Evolutionary conservation across 2,329 filamentous ascomycete species (phyloP), one percentile per base, ranked within the genome.

Genomic region (Tolypocladium ovalisporum): DNA sequence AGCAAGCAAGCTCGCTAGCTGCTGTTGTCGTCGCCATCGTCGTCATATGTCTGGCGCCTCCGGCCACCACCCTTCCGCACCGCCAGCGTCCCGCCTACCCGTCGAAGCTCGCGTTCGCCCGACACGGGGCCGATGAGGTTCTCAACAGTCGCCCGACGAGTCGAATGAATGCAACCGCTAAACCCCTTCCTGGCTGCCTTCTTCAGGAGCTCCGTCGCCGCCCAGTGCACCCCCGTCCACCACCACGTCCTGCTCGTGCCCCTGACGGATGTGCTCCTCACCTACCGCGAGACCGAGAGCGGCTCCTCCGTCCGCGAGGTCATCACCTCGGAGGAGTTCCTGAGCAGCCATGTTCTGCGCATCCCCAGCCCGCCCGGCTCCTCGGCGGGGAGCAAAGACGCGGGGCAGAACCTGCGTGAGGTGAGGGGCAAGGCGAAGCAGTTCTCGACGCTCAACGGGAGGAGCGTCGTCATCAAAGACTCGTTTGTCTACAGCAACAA

Each of bases 171-270:
- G 92, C 92, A 92, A 87, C 90, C 94, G 79, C 83, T 97, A 86
- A 99, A 99, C 78, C 94, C 94, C 73, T 97, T 97, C 77, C 83
- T 99, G 75, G 87, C 89, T 80, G 91, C 93, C 81, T 97, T 99
- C 85, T 97, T 97, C 83, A 91, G 90, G 79, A 97, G 91, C 83
- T 86, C 90, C 73, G 83, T 97, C 71, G 88, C 89, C 66, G 80
- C 88, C 68, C 93, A 97, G 85, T 97, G 94, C 80, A 84, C 87
- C 62, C 92, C 94, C 57, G 83, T 91, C 63, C 88, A 94, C 73
- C 90, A 96, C 73, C 90, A 97, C 79, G 85, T 99, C 67, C 83
- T 99, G 57, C 87, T 99, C 55, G 93, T 97, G 40, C 94, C 94
- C 52, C 88, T 89, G 56, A 97, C 93, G 69, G 93, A 97, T 75